A percentile compares a stretch with the other conserved stretches of the same genome.
phyloP scores from a whole-genome alignment of 73 alveolate species.

The Durusdinium trenchii region DNA sequence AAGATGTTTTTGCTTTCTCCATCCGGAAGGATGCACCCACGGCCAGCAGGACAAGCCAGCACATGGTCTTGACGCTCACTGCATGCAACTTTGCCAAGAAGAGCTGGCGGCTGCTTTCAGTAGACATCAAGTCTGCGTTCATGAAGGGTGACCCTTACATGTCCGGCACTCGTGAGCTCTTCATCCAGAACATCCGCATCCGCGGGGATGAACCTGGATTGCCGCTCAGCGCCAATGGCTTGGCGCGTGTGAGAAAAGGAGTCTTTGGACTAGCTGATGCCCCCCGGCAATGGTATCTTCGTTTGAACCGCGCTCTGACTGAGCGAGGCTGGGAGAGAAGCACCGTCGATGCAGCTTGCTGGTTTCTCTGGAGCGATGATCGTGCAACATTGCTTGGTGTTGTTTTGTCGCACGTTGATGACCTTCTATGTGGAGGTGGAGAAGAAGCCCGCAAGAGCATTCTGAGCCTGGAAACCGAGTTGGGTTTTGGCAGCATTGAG shows the following conservation, averaged over 20 bases:
- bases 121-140: neutral
- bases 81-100: neutral
- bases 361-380: neutral
- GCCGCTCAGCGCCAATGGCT: neutral
- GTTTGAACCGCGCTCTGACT: neutral
- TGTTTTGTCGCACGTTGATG: neutral
- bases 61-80: neutral
- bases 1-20: neutral
- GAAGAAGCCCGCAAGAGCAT: neutral
- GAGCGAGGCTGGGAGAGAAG: neutral
- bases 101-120: neutral
- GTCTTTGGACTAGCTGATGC: neutral
- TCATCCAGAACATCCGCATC: neutral
- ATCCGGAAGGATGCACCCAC: neutral
- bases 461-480: neutral
- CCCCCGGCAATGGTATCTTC: too few relatives aligned
- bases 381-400: neutral
- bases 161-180: neutral
- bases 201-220: neutral
- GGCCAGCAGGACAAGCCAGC: neutral
- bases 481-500: constrained; percentile 12
- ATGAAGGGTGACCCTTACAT: neutral
- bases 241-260: neutral
- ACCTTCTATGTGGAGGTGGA: neutral
- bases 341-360: neutral